Base-by-base conservation (phyloP, 148 eudicot species). In the Silene uniflora region DNA sequence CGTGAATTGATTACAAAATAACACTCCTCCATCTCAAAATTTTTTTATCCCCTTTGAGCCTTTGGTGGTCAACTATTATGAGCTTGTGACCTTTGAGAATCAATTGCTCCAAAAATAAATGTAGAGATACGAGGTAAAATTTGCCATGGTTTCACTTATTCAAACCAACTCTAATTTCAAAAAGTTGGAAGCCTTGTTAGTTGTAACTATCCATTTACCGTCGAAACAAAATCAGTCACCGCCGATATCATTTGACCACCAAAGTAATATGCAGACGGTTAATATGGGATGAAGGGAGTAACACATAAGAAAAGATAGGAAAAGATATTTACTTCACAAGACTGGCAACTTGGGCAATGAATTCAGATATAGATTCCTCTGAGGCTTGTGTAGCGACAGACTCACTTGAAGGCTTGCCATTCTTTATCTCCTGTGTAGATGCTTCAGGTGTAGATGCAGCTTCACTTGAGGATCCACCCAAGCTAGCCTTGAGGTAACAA, bases 331-430 rank as follows among this genome's bases (percentile, higher is more conserved):
- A 91, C 97, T 84, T 89, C 74, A 91, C 88, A 72, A 91, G 90
- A 63, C 80, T 75, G 13, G 91, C 74, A 71, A 91, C 97, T 88
- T 89, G 97, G 71, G 84, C 13, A 17, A 91, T 80, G 69, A 91
- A 91, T 67, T 80, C 93, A 63, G 88, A 71, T 64, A 87, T 76
- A 35, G 93, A 78, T 17, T 88, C 93, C 79, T 91, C 91, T n/a
- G 97, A 80, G 32, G 89, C 84, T 72, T 75, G 68, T n/a, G 77
- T 54, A 76, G 83, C 18, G 61, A 79, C 64, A 68, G 87, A 35
- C 25, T 83, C 76, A 66, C 73, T 78, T 69, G 89, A 79, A 62
- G 71, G 79, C 79, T 79, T 86, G 65, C 62, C 85, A 69, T 85
- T 81, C 75, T 87, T 78, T 46, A 71, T 22, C 70, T 80, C 88